Evolutionary conservation across 2,329 filamentous ascomycete genomes (phyloP).

Genomic region (Ploettnerulaceae sp.): DNA sequence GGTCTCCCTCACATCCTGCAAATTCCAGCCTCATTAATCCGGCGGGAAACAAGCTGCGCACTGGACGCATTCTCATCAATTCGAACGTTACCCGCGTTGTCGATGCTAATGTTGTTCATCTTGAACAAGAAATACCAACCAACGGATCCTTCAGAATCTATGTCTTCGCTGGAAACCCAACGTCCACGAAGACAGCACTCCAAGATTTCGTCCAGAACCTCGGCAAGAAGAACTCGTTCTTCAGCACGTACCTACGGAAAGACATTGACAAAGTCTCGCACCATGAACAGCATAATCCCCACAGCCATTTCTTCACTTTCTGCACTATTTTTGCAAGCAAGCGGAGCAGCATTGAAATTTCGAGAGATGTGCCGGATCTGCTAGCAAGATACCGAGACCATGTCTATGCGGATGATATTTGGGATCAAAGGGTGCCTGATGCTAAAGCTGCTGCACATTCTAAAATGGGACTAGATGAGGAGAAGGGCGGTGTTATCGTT

Average conservation of each 20-base stretch:
- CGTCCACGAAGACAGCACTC: constrained; percentile 57
- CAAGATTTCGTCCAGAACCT: constrained; percentile 64
- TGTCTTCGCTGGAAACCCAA: constrained; percentile 71
- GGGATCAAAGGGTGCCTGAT: constrained; percentile 64
- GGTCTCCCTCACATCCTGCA: constrained; percentile 68
- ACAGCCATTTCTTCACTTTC: constrained; percentile 76
- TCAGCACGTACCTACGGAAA: constrained; percentile 55
- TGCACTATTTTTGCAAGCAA: constrained; percentile 68
- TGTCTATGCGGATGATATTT: constrained; percentile 80
- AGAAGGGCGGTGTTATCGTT: constrained; percentile 73
- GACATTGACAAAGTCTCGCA: constrained; percentile 62
- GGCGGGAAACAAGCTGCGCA: constrained; percentile 57
- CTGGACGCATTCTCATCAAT: constrained; percentile 72
- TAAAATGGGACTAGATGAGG: constrained; percentile 76
- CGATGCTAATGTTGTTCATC: constrained; percentile 83
- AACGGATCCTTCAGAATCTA: constrained; percentile 87
- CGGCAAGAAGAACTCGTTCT: constrained; percentile 65
- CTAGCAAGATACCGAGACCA: constrained; percentile 75
- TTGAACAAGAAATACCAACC: constrained; percentile 84
- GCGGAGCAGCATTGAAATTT: constrained; percentile 67
- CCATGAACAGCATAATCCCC: constrained; percentile 80
- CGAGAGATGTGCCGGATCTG: constrained; percentile 61
- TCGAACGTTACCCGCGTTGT: constrained; percentile 80
- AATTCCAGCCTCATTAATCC: constrained; percentile 66
- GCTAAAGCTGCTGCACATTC: constrained; percentile 73